Base-by-base conservation (phyloP, 176 grass and related monocot species). In the Guadua angustifolia region DNA sequence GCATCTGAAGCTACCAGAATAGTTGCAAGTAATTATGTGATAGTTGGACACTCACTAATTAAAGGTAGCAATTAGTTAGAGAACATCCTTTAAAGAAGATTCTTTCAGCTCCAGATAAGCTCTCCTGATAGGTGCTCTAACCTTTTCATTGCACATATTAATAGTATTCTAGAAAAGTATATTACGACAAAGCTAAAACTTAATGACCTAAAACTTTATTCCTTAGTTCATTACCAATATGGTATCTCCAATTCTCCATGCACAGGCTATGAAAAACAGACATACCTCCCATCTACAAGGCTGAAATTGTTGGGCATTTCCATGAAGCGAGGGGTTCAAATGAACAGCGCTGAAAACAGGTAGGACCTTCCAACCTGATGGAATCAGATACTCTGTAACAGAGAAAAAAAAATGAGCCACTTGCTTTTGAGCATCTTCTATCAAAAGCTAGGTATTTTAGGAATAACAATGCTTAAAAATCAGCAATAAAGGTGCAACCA, bases 321-420 rank as follows among this genome's bases (percentile, higher is more conserved):
- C 84, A 81, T 97, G 89, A 60, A 97, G 89, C 1, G 82, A 88
- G 78, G 91, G 75, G 75, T 97, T 92, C 72, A 97, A 70, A 92
- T 97, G 94, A 84, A 88, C 88, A 80, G 91, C 91, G 60, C 87
- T 97, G 53, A 97, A 94, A 59, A 97, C 91, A 15, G 94, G 94
- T 80, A 97, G 94, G 84, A 97, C 91, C 89, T 97, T 97, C 94
- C 94, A 97, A 75, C 94, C 94, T 77, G 91, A 94, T 78, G 94
- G 94, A 89, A 97, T 97, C 87, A 97, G 82, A 92, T 97, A 94
- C 73, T 90, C 94, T 97, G 91, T 84, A 88, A 84, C 78, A 88
- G 77, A 88, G 61, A 86, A 64, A 69, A 84, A 79, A 89, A 66
- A 58, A 43, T 66, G 81, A 80, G 59, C 71, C 86, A 78, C 86